phyloP scores from a whole-genome alignment of 192 early-diverging fungal genomes.

The Martensiomyces pterosporus region DNA sequence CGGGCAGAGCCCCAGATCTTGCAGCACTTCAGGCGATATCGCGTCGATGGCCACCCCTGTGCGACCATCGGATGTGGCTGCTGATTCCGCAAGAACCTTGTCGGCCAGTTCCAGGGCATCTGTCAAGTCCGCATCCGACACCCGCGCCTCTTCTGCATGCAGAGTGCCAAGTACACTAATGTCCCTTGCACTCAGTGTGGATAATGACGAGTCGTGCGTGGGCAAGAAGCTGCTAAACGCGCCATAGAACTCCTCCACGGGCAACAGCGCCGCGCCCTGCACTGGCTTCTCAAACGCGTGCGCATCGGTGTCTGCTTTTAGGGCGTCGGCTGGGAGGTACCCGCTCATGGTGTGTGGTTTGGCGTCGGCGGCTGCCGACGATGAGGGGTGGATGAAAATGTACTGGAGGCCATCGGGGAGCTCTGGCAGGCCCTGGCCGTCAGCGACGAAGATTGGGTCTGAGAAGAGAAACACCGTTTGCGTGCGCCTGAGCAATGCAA shows the following conservation, averaged over 20 bases:
- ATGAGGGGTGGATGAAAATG: constrained; percentile 38
- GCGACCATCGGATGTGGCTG: too few relatives aligned
- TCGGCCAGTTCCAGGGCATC: constrained; percentile 17
- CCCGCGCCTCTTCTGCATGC: not conserved
- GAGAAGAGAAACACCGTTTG: constrained; percentile 37
- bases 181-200: constrained; percentile 9
- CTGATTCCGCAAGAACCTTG: constrained; percentile 3
- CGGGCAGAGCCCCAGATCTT: constrained; percentile 12
- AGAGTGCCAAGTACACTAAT: constrained; percentile 1
- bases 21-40: constrained; percentile 12
- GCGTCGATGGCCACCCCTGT: constrained; percentile 1
- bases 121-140: too few relatives aligned
- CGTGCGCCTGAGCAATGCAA: constrained; percentile 42
- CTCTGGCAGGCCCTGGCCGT: constrained; percentile 26
- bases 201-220: constrained; percentile 21
- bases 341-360: constrained; percentile 17
- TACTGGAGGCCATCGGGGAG: constrained; percentile 44
- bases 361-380: not conserved
- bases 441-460: constrained; percentile 31
- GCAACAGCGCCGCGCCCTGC: constrained; percentile 1
- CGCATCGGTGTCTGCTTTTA: too few relatives aligned
- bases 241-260: constrained; percentile 21
- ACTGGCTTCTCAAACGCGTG: not conserved
- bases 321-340: constrained; percentile 7
- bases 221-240: constrained; percentile 44